Evolutionary conservation across 352 stramenopile species (phyloP).

Genomic region (Pythium guiyangense): DNA sequence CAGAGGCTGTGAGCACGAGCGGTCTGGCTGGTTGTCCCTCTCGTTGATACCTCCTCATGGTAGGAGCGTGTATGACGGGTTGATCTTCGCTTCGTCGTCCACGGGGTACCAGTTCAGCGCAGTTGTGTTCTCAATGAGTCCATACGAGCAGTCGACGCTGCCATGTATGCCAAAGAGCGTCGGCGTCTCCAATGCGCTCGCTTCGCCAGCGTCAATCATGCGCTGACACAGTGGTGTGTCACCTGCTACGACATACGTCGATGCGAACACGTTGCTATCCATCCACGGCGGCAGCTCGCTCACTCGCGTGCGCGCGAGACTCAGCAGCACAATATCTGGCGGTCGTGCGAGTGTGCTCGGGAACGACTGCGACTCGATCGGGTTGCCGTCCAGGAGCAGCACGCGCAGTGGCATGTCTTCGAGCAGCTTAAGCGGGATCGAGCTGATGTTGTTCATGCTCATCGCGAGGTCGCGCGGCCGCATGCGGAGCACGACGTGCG

Average conservation of each 20-base stretch:
- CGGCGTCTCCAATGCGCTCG: neutral
- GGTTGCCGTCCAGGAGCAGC: constrained; percentile 2
- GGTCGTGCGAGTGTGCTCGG: neutral
- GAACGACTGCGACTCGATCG: neutral
- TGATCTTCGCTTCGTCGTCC: constrained; percentile 1
- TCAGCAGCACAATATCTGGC: constrained; percentile 2
- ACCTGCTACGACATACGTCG: constrained; percentile 1
- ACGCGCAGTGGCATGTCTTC: constrained; percentile 5
- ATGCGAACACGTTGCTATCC: constrained; percentile 2
- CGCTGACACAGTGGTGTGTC: constrained; percentile 7
- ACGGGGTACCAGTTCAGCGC: constrained; percentile 13
- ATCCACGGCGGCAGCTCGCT: constrained; percentile 6
- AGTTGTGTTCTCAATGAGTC: constrained; percentile 5
- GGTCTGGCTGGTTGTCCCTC: no score
- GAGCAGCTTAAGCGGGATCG: neutral
- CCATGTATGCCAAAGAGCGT: constrained; percentile 1
- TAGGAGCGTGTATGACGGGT: constrained; percentile 8
- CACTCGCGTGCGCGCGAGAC: constrained; percentile 3
- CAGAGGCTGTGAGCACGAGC: no score
- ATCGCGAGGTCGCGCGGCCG: constrained; percentile 2
- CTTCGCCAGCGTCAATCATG: constrained; percentile 3
- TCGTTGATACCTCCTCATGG: no score
- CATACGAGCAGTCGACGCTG: constrained; percentile 1
- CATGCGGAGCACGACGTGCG: constrained; percentile 1
- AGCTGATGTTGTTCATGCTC: constrained; percentile 8